Base-by-base conservation (phyloP, 225 moss, liverwort and hornwort species). In the Pleurozium schreberi region DNA sequence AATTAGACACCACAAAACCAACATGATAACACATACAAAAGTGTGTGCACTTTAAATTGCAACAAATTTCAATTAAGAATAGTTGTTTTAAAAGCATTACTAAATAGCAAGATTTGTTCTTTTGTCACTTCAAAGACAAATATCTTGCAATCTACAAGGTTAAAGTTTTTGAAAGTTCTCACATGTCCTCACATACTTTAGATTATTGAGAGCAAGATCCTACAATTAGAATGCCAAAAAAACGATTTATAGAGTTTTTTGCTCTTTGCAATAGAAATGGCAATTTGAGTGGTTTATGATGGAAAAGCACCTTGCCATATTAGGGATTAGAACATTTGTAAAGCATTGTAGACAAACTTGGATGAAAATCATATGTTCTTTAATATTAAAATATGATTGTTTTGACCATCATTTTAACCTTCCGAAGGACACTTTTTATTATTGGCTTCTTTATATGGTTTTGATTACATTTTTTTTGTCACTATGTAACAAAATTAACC, bases 21-120 rank as follows among this genome's bases (percentile, higher is more conserved):
- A 69, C 0, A 0, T 68, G 12, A n/a, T n/a, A n/a, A n/a, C 1
- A 1, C 0, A 1, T 68, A 68, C 8, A 23, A 68, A 2, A 40
- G 1, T n/a, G 13, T 40, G 4, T 0, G 5, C 13, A 40, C 23
- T 69, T 69, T 12, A 12, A n/a, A 69, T 40, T 0, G 2, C n/a
- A 2, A 69, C 23, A 40, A 40, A 40, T 13, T 69, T 13, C 19
- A 6, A 25, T 23, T 19, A 70, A 42, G 26, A 14, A 26, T 70
- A 26, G 5, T 70, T 42, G 8, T 3, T 42, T 42, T 40, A 14
- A 70, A 70, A 42, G 14, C 7, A 14, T 3, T 70, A 70, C 26
- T 42, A 15, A 42, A 70, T 42, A 42, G 5, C 42, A 70, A 70
- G 42, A 25, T 14, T 70, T 70, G 0, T 42, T 70, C 8, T 49